These are phyloP conservation scores for Leishmania arabica DNA, from an alignment of 208 protist genomes.

Conservation along the genomic window DNA sequence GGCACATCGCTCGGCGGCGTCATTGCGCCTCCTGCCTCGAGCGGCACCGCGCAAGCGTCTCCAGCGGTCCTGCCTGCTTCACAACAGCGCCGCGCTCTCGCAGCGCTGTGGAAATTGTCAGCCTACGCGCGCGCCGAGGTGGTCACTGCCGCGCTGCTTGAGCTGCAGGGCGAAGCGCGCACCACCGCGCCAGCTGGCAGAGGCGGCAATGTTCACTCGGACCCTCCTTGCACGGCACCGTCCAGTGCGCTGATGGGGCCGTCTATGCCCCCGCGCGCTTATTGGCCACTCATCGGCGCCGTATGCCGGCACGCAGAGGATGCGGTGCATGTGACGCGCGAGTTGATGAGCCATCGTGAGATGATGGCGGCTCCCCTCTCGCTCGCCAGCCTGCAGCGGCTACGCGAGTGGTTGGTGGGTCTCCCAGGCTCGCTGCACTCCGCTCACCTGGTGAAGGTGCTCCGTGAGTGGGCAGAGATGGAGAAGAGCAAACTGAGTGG, in stretches of 20 bases:
- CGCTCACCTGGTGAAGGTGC: neutral
- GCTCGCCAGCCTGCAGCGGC: neutral
- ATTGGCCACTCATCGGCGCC: neutral
- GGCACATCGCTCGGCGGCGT: neutral
- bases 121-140: conserved; percentile 11
- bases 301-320: conserved; percentile 2
- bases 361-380: conserved; percentile 1
- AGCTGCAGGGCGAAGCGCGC: neutral
- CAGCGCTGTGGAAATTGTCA: conserved; percentile 3
- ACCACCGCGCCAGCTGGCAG: neutral
- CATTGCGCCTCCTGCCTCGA: neutral
- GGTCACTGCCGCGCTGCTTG: conserved; percentile 1
- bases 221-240: neutral
- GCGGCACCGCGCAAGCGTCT: neutral
- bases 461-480: neutral
- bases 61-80: neutral
- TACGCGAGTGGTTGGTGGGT: conserved; percentile 13
- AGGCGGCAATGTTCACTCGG: neutral
- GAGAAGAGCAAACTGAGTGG: neutral
- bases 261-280: neutral
- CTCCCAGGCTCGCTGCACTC: conserved; percentile 13
- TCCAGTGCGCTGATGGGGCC: neutral
- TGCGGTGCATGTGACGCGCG: conserved; percentile 1
- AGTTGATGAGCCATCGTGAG: conserved; percentile 2
- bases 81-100: conserved; percentile 7